Evolutionary conservation across 352 stramenopile species (phyloP).

Genomic region (Globisporangium okanoganense): DNA sequence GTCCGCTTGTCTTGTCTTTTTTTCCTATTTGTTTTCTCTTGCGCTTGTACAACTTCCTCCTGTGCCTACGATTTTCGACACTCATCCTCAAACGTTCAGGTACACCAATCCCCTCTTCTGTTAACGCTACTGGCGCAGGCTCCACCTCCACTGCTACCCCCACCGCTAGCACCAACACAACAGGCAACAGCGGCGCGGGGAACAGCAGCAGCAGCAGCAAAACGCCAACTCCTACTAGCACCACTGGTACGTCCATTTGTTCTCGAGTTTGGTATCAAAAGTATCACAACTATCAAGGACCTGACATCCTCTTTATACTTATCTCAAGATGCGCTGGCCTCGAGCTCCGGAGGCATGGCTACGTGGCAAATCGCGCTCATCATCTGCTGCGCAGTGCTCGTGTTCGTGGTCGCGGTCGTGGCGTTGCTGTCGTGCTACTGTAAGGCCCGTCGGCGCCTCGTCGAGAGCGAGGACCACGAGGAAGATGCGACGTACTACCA

Average conservation of each 20-base stretch:
- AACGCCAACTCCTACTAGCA: background rate
- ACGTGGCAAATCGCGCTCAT: constrained; percentile 59
- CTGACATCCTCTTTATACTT: background rate
- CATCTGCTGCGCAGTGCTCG: constrained; percentile 48
- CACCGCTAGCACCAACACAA: background rate
- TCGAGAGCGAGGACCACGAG: constrained; percentile 44
- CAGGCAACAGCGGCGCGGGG: background rate
- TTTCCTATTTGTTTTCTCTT: background rate
- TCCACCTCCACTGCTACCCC: background rate
- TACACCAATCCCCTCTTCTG: constrained; percentile 12
- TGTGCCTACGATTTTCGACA: background rate
- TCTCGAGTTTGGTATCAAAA: background rate
- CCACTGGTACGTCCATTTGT: background rate
- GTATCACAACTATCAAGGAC: background rate
- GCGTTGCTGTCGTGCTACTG: constrained; percentile 59
- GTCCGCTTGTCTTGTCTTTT: constrained; percentile 5
- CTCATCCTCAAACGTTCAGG: constrained; percentile 1
- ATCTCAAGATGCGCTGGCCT: background rate
- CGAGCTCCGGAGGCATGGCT: constrained; percentile 26
- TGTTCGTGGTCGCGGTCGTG: constrained; percentile 45
- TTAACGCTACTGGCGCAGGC: constrained; percentile 9
- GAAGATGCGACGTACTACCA: constrained; percentile 41
- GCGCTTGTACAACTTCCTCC: background rate
- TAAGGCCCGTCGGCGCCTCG: constrained; percentile 40
- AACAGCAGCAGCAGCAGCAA: background rate